These are phyloP conservation scores for Citrus mangshanensis DNA, from an alignment of 345 rosid genomes.

Conservation along the genomic window DNA sequence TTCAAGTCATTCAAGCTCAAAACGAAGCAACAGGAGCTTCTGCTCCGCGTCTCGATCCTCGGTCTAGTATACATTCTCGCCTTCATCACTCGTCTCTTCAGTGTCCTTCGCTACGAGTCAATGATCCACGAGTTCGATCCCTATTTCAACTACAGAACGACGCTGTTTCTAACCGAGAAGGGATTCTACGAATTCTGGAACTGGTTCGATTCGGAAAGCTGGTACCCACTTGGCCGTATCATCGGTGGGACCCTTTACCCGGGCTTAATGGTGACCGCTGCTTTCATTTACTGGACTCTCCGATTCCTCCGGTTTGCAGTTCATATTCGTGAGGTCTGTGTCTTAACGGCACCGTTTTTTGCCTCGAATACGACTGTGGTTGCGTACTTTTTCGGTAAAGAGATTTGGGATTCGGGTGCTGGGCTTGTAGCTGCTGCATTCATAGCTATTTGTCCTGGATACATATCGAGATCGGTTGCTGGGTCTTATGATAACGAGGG, in stretches of 20 bases:
- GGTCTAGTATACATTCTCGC: slow-evolving; percentile 83
- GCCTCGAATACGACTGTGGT: slow-evolving; percentile 93
- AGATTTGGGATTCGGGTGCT: slow-evolving; percentile 95
- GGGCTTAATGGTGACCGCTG: slow-evolving; percentile 93
- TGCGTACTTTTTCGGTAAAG: slow-evolving; percentile 95
- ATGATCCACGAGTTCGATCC: slow-evolving; percentile 99
- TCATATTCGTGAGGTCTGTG: slow-evolving; percentile 97
- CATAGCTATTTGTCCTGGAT: slow-evolving; percentile 96
- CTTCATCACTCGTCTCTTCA: slow-evolving; percentile 80
- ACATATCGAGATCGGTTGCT: slow-evolving; percentile 91
- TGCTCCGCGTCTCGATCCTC: slow-evolving; percentile 82
- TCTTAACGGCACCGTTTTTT: slow-evolving; percentile 90
- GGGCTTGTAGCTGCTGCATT: slow-evolving; percentile 91
- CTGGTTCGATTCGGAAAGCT: slow-evolving; percentile 96
- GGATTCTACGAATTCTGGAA: slow-evolving; percentile 99
- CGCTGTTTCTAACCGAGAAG: slow-evolving; percentile 70
- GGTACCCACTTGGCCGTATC: slow-evolving; percentile 99
- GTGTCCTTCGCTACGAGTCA: slow-evolving; percentile 93
- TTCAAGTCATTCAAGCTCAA: slow-evolving; percentile 59
- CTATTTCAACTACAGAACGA: slow-evolving; percentile 90
- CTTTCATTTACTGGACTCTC: slow-evolving; percentile 65
- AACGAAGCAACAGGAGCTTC: slow-evolving; percentile 91
- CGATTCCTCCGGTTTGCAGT: slow-evolving; percentile 73
- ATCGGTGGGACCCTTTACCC: slow-evolving; percentile 96
- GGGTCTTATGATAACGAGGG: slow-evolving; percentile 97